These are phyloP conservation scores for Alloascoidea africana DNA, from an alignment of 805 yeast genomes.

Conservation along the genomic window DNA sequence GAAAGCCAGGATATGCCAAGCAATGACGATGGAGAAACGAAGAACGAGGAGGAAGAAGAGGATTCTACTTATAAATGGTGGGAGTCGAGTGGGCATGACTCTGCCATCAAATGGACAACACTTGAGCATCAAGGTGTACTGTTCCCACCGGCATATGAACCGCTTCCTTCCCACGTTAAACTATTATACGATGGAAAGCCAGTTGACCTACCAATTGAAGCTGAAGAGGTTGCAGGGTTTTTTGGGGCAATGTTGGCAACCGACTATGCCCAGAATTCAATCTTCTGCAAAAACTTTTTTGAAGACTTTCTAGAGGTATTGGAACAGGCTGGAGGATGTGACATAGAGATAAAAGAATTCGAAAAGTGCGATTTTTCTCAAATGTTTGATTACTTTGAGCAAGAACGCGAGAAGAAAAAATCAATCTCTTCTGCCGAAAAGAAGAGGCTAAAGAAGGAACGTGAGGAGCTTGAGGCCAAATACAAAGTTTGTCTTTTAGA, in stretches of 20 bases:
- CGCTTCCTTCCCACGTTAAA: constrained; percentile 65
- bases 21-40: neutral
- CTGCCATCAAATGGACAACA: constrained; percentile 72
- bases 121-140: constrained; percentile 82
- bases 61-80: constrained; percentile 69
- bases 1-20: neutral
- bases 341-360: constrained; percentile 37
- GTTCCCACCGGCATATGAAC: constrained; percentile 87
- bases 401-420: constrained; percentile 57
- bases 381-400: constrained; percentile 60
- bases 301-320: constrained; percentile 58
- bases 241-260: constrained; percentile 78
- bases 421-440: constrained; percentile 60
- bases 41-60: constrained; percentile 31
- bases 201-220: constrained; percentile 58
- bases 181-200: constrained; percentile 64
- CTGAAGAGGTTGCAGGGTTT: constrained; percentile 95
- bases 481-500: constrained; percentile 68
- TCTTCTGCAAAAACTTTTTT: constrained; percentile 78
- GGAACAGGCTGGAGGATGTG: constrained; percentile 47
- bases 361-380: constrained; percentile 62
- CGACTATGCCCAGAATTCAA: constrained; percentile 80
- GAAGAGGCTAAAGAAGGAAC: constrained; percentile 54
- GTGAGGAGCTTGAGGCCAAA: constrained; percentile 64
- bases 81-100: constrained; percentile 58